Conservation (phyloP, 345 rosid species). For the Mercurialis annua region DNA sequence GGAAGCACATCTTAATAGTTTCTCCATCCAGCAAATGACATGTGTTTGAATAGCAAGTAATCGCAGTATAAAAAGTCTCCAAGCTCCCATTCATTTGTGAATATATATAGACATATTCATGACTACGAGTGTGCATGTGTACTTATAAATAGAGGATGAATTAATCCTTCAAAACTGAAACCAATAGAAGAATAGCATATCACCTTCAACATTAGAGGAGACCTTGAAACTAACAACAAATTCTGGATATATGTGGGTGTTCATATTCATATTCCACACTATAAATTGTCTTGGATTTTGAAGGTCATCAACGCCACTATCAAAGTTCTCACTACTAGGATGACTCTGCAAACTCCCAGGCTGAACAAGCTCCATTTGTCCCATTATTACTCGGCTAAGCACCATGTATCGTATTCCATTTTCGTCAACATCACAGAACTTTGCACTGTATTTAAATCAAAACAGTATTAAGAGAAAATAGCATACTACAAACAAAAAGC, state of each 20-base stretch:
- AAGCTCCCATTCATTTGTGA: conserved; percentile 14
- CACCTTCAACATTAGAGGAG: conserved; percentile 64
- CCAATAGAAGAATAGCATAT: conserved; percentile 30
- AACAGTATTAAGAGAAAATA: conserved; percentile 1
- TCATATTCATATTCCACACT: conserved; percentile 84
- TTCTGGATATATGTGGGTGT: conserved; percentile 80
- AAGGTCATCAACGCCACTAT: conserved; percentile 80
- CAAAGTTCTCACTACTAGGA: conserved; percentile 65
- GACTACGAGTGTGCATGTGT: not conserved
- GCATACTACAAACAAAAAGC: conserved; percentile 6
- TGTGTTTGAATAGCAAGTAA: conserved; percentile 10
- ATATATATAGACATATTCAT: not conserved
- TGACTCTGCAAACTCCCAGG: conserved; percentile 52
- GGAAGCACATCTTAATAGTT: conserved; percentile 22
- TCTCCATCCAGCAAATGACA: conserved; percentile 26
- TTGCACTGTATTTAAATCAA: conserved; percentile 57
- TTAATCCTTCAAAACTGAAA: conserved; percentile 7
- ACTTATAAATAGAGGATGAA: not conserved
- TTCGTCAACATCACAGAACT: conserved; percentile 82
- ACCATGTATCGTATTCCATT: conserved; percentile 62
- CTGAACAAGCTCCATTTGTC: conserved; percentile 67
- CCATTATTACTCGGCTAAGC: conserved; percentile 84
- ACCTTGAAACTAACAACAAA: conserved; percentile 88
- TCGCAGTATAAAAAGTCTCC: not conserved
- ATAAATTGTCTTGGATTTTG: conserved; percentile 56